These are phyloP conservation scores for Trichoderma sp. DNA, from an alignment of 2,329 filamentous ascomycete species.

Conservation along the genomic window DNA sequence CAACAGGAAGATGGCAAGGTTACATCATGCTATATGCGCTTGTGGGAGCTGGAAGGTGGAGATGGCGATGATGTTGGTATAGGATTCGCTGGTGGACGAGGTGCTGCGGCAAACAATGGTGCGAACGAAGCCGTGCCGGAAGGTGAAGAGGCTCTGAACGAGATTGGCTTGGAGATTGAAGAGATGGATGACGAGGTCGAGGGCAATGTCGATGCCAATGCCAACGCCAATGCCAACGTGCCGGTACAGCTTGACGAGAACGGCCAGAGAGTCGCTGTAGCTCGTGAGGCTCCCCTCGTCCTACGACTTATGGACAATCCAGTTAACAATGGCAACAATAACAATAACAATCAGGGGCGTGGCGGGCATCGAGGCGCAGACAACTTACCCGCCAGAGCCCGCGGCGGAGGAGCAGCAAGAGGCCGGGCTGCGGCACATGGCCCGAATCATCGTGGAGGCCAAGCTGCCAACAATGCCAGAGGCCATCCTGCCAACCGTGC, in stretches of 20 bases:
- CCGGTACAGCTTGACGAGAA: conserved; percentile 28
- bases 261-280: conserved; percentile 42
- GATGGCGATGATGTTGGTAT: conserved; percentile 59
- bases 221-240: conserved; percentile 35
- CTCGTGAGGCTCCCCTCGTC: conserved; percentile 56
- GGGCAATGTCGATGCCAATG: conserved; percentile 27
- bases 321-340: neutral
- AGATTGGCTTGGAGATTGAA: conserved; percentile 22
- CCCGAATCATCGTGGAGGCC: conserved; percentile 1
- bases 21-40: conserved; percentile 73
- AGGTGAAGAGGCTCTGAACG: neutral
- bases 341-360: conserved; percentile 22
- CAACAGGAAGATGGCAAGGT: conserved; percentile 48
- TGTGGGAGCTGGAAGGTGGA: conserved; percentile 87
- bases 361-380: conserved; percentile 22
- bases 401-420: conserved; percentile 15
- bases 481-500: conserved; percentile 10
- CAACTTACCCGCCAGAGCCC: conserved; percentile 1
- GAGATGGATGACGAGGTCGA: conserved; percentile 9
- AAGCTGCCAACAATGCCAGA: conserved; percentile 7
- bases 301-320: conserved; percentile 50
- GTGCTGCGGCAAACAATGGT: neutral
- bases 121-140: neutral
- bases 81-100: conserved; percentile 42
- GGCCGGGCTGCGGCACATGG: neutral